Base-by-base conservation (phyloP, 139 green algal genomes). In the Eudorina sp. region DNA sequence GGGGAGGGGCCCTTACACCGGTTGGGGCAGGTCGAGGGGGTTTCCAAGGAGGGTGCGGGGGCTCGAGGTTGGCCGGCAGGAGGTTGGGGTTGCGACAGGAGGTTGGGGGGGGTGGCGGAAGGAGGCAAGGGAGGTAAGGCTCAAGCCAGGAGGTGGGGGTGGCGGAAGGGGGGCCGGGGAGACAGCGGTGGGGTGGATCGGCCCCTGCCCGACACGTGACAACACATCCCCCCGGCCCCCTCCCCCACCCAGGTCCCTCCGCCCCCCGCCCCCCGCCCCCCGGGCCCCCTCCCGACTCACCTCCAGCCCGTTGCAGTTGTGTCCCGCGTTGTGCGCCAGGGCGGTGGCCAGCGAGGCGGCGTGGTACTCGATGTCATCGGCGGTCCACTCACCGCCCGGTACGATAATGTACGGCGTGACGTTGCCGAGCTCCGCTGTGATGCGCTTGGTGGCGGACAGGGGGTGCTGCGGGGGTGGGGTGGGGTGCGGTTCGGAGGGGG, bases 361-460 rank as follows among this genome's bases (percentile, higher is more conserved):
- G 46, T 97, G 91, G 89, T 96, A 97, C 40, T 94, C 84, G 9
- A 98, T 72, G 83, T 98, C 96, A 0, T 80, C 60, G 19, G 93
- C 40, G 43, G 36, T 94, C 95, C 95, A 92, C 9, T 89, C 14
- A 18, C 92, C 72, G 53, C 69, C 4, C 0, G 96, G 96, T 14
- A 96, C 89, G 53, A 98, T 92, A 78, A 98, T 95, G 92, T 95
- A 97, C 4, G 96, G 96, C 0, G 96, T 98, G 4, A 98, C 92
- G 82, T 96, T 97, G 40, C 96, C 95, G 7, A 98, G 94, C 93
- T 98, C 96, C 41, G 93, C 95, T 6, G 86, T 93, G 18, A 98
- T 89, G 45, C 73, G 84, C 36, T 79, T 88, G 60, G 66, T 36
- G 41, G 64, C 27, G 64, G 64, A 45, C 5, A 78, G 64, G 23